Evolutionary conservation across 352 stramenopile species (phyloP).

Genomic region (Pythium grandisporangium): DNA sequence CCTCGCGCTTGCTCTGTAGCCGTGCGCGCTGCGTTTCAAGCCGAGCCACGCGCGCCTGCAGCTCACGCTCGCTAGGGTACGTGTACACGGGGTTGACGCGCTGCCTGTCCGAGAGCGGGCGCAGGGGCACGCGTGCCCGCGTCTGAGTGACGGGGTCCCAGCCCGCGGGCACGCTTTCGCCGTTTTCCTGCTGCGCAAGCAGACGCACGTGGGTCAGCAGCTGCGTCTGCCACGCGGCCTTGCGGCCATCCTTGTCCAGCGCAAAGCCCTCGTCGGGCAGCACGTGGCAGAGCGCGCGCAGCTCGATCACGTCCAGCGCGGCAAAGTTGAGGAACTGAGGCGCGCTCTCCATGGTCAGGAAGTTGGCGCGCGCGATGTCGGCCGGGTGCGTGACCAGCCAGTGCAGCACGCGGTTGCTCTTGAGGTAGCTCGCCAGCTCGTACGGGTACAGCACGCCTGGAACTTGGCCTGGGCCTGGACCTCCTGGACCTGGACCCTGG

Average conservation of each 20-base stretch:
- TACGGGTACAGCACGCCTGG: conserved; percentile 50
- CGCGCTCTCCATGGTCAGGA: conserved; percentile 51
- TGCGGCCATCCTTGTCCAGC: conserved; percentile 68
- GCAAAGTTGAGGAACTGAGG: conserved; percentile 58
- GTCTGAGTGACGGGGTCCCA: conserved; percentile 39
- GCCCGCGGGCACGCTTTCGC: conserved; percentile 46
- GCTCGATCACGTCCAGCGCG: conserved; percentile 54
- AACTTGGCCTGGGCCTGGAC: too few relatives aligned
- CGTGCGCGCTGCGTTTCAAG: conserved; percentile 50
- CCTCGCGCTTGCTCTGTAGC: conserved; percentile 28
- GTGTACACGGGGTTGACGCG: conserved; percentile 55
- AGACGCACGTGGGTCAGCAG: conserved; percentile 58
- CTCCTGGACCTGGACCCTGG: too few relatives aligned
- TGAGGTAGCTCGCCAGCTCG: conserved; percentile 68
- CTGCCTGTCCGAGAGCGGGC: conserved; percentile 48
- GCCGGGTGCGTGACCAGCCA: conserved; percentile 70
- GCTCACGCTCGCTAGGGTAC: conserved; percentile 61
- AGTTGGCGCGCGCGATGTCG: conserved; percentile 62
- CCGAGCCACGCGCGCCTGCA: conserved; percentile 35
- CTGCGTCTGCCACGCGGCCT: conserved; percentile 41
- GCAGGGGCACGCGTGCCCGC: conserved; percentile 38
- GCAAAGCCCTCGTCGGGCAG: conserved; percentile 54
- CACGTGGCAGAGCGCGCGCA: conserved; percentile 36
- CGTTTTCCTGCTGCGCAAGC: conserved; percentile 42
- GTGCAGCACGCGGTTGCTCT: conserved; percentile 68